A percentile compares a stretch with the other conserved stretches of the same genome.
These are phyloP conservation scores for Cladosporium sphaerospermum DNA, from an alignment of 2,329 filamentous ascomycete species.

Conservation along the genomic window DNA sequence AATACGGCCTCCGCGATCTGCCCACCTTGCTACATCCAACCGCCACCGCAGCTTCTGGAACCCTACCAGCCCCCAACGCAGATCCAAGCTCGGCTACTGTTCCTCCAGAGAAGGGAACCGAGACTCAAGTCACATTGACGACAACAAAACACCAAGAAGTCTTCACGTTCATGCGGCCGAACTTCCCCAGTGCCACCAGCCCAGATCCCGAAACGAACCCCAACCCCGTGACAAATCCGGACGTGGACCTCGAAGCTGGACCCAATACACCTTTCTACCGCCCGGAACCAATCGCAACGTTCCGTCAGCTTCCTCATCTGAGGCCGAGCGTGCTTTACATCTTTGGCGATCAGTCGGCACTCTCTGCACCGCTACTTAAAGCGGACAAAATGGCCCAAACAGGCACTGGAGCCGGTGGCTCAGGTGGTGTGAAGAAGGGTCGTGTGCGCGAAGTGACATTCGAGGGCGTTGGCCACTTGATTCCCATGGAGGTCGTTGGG, in stretches of 20 bases:
- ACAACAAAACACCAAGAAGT: slow-evolving; percentile 89
- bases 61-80: slow-evolving; percentile 22
- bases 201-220: slow-evolving; percentile 27
- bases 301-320: slow-evolving; percentile 52
- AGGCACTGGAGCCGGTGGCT: slow-evolving; percentile 61
- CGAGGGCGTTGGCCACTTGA: slow-evolving; percentile 65
- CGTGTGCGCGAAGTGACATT: slow-evolving; percentile 62
- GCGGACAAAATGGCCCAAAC: slow-evolving; percentile 58
- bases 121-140: slow-evolving; percentile 58
- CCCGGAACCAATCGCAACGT: slow-evolving; percentile 54
- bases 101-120: slow-evolving; percentile 17
- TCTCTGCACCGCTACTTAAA: slow-evolving; percentile 48
- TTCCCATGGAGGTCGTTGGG: slow-evolving; percentile 72
- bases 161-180: slow-evolving; percentile 65
- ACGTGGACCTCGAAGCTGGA: slow-evolving; percentile 31
- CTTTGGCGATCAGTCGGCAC: slow-evolving; percentile 55
- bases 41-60: slow-evolving; percentile 16
- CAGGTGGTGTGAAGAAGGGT: slow-evolving; percentile 57
- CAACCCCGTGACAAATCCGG: slow-evolving; percentile 38
- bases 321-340: slow-evolving; percentile 64
- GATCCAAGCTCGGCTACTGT: slow-evolving; percentile 21
- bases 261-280: slow-evolving; percentile 57
- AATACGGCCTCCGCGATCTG: slow-evolving; percentile 67
- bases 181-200: slow-evolving; percentile 33
- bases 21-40: slow-evolving; percentile 57